Conservation (phyloP, 805 yeast genomes). For the Sugiyamaella marilandica region DNA sequence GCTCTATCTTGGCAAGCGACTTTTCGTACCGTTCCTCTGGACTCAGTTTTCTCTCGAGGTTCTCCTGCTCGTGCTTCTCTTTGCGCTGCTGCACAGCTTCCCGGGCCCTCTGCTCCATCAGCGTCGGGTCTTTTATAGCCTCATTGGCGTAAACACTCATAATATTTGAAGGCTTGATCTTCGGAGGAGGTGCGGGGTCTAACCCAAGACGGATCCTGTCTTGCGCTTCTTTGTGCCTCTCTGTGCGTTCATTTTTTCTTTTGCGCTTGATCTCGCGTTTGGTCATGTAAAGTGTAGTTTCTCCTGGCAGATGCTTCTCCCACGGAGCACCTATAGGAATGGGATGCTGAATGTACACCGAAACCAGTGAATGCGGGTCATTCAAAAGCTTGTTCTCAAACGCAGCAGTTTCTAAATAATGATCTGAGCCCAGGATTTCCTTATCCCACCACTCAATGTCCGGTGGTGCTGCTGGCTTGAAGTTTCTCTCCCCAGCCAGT, state of each 20-base stretch:
- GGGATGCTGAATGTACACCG: slow-evolving; percentile 80
- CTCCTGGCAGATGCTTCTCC: slow-evolving; percentile 42
- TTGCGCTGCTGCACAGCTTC: slow-evolving; percentile 62
- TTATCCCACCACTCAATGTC: slow-evolving; percentile 87
- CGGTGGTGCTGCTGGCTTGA: slow-evolving; percentile 51
- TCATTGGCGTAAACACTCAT: slow-evolving; percentile 84
- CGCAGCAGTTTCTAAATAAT: slow-evolving; percentile 14
- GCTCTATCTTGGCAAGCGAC: slow-evolving; percentile 40
- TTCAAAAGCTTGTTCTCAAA: slow-evolving; percentile 8
- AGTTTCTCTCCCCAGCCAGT: slow-evolving; percentile 52
- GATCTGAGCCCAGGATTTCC: slow-evolving; percentile 9
- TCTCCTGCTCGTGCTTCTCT: slow-evolving; percentile 52
- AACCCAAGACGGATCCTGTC: slow-evolving; percentile 75
- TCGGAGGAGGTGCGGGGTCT: slow-evolving; percentile 85
- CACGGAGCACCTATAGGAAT: slow-evolving; percentile 57
- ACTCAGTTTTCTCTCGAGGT: slow-evolving; percentile 57
- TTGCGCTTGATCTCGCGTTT: slow-evolving; percentile 70
- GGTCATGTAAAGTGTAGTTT: slow-evolving; percentile 57
- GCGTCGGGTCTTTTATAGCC: slow-evolving; percentile 84
- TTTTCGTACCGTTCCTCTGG: slow-evolving; percentile 56
- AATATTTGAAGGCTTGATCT: slow-evolving; percentile 75
- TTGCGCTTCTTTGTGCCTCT: slow-evolving; percentile 61
- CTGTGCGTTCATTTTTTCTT: slow-evolving; percentile 64
- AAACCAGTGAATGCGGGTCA: slow-evolving; percentile 37
- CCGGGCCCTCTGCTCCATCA: slow-evolving; percentile 67